Conservation (phyloP, 352 stramenopile genomes). For the Saprolegnia parasitica region DNA sequence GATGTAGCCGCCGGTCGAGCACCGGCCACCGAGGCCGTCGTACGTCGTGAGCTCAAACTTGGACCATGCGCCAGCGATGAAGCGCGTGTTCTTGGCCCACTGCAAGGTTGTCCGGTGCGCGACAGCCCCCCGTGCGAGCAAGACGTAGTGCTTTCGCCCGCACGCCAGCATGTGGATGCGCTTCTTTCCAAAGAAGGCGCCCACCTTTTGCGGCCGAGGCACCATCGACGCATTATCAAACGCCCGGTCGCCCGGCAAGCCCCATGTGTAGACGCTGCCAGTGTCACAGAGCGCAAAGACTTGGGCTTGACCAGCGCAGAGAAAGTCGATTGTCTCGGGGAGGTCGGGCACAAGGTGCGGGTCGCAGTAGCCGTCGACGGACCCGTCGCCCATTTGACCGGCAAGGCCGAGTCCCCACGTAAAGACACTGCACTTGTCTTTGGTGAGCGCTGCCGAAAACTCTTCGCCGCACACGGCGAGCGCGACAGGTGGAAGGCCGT, state of each 20-base stretch:
- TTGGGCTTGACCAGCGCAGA: slow-evolving; percentile 13
- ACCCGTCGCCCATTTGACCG: slow-evolving; percentile 14
- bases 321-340: neutral
- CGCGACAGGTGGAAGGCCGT: neutral
- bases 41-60: neutral
- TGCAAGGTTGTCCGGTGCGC: neutral
- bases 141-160: slow-evolving; percentile 20
- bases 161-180: slow-evolving; percentile 1
- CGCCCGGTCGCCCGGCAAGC: slow-evolving; percentile 10
- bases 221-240: neutral
- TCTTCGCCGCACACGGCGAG: slow-evolving; percentile 15
- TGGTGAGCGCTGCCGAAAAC: slow-evolving; percentile 1
- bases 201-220: slow-evolving; percentile 6
- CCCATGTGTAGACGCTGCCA: slow-evolving; percentile 13
- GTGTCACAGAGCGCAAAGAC: neutral
- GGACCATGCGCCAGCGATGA: neutral
- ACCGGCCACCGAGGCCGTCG: neutral
- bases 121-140: neutral
- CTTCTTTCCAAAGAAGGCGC: slow-evolving; percentile 21
- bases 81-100: neutral
- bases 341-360: slow-evolving; percentile 1
- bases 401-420: slow-evolving; percentile 16
- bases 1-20: slow-evolving; percentile 4
- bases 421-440: neutral
- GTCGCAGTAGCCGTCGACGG: neutral